These are phyloP conservation scores for Sclerotinia borealis DNA, from an alignment of 2,329 filamentous ascomycete species.

Conservation along the genomic window DNA sequence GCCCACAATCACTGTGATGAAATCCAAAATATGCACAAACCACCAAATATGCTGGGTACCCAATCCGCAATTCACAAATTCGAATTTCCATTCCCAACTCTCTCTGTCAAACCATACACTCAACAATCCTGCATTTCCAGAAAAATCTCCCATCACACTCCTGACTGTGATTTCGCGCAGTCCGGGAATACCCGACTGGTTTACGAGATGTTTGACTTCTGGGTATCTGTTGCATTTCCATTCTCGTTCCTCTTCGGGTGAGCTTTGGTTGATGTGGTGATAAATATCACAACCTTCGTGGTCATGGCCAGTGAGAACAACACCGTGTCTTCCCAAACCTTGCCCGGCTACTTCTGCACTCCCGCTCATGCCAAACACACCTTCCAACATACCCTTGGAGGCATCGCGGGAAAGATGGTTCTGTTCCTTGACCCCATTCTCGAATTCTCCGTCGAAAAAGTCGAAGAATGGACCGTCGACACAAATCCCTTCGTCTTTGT, in stretches of 20 bases:
- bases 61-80: slow-evolving; percentile 70
- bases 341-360: slow-evolving; percentile 50
- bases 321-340: slow-evolving; percentile 64
- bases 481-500: slow-evolving; percentile 78
- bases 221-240: slow-evolving; percentile 42
- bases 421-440: slow-evolving; percentile 78
- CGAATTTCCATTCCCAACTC: slow-evolving; percentile 70
- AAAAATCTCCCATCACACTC: slow-evolving; percentile 97
- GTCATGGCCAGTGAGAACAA: slow-evolving; percentile 90
- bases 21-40: slow-evolving; percentile 71
- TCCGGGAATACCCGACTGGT: slow-evolving; percentile 46
- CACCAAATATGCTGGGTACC: slow-evolving; percentile 94
- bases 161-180: slow-evolving; percentile 87
- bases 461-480: slow-evolving; percentile 78
- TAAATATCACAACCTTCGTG: slow-evolving; percentile 89
- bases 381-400: slow-evolving; percentile 71
- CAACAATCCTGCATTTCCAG: slow-evolving; percentile 83
- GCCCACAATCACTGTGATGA: slow-evolving; percentile 25
- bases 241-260: slow-evolving; percentile 16
- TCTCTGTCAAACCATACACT: slow-evolving; percentile 81
- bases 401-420: slow-evolving; percentile 76
- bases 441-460: slow-evolving; percentile 61
- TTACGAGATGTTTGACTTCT: slow-evolving; percentile 38
- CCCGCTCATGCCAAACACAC: slow-evolving; percentile 72
- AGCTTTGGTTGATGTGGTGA: slow-evolving; percentile 70